A percentile compares a stretch with the other conserved stretches of the same genome.
These are phyloP conservation scores for Leishmania braziliensis DNA, from an alignment of 208 protist species.

Conservation along the genomic window DNA sequence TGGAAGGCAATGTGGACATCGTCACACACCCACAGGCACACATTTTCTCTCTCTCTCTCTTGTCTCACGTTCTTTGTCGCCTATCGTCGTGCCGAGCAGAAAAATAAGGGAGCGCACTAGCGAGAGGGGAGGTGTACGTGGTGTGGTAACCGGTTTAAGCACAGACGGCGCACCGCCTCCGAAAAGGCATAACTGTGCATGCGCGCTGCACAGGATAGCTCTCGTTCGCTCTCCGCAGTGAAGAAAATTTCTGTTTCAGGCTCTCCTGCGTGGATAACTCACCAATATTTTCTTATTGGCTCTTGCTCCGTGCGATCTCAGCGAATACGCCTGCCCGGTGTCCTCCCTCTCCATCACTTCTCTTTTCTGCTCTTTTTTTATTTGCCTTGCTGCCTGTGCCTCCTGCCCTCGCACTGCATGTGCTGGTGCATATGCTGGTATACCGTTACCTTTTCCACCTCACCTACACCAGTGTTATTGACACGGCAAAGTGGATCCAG, in stretches of 20 bases:
- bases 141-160: not conserved
- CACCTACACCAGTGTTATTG: not conserved
- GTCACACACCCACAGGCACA: not conserved
- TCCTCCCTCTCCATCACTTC: not conserved
- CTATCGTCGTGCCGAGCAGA: not conserved
- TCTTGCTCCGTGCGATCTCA: not conserved
- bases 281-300: not conserved
- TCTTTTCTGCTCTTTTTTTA: not conserved
- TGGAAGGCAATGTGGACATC: not conserved
- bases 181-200: not conserved
- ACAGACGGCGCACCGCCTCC: not conserved
- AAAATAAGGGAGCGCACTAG: not conserved
- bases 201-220: not conserved
- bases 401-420: not conserved
- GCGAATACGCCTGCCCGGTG: not conserved
- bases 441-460: not conserved
- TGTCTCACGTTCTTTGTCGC: not conserved
- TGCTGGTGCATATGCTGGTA: not conserved
- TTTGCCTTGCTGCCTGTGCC: not conserved
- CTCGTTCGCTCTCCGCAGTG: not conserved
- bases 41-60: not conserved
- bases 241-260: not conserved
- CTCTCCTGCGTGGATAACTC: not conserved
- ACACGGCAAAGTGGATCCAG: not conserved
- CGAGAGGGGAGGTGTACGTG: too few species aligned